Conservation (phyloP, 306 rosid species). For the Glycyrrhiza uralensis region DNA sequence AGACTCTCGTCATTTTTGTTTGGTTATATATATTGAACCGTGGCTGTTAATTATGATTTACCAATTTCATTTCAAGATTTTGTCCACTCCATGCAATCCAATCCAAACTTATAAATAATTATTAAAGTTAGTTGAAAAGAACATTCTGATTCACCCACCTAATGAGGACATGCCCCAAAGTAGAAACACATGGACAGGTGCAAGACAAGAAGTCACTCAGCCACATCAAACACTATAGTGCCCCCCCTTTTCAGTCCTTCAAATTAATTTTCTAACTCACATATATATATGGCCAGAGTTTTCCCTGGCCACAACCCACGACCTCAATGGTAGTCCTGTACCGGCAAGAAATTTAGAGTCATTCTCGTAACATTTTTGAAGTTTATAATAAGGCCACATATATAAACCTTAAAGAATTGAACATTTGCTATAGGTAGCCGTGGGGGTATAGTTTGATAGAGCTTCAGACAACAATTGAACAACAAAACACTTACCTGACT, state of each 20-base stretch:
- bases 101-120: neutral
- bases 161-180: neutral
- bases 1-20: too few species aligned
- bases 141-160: neutral
- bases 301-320: constrained; percentile 19
- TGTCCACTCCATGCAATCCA: neutral
- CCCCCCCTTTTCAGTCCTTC: neutral
- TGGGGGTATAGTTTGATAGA: neutral
- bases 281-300: neutral
- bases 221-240: neutral
- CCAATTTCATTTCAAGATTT: neutral
- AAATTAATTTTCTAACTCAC: neutral
- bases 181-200: constrained; percentile 9
- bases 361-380: neutral
- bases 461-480: constrained; percentile 33
- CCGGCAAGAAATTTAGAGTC: constrained; percentile 1
- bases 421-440: neutral
- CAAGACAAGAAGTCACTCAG: constrained; percentile 22
- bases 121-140: constrained; percentile 17
- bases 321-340: constrained; percentile 23
- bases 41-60: too few species aligned
- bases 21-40: too few species aligned
- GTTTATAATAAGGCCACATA: constrained; percentile 12
- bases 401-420: neutral
- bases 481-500: constrained; percentile 4